phyloP scores from a whole-genome alignment of 148 eudicot genomes.

The Camellia lanceoleosa region DNA sequence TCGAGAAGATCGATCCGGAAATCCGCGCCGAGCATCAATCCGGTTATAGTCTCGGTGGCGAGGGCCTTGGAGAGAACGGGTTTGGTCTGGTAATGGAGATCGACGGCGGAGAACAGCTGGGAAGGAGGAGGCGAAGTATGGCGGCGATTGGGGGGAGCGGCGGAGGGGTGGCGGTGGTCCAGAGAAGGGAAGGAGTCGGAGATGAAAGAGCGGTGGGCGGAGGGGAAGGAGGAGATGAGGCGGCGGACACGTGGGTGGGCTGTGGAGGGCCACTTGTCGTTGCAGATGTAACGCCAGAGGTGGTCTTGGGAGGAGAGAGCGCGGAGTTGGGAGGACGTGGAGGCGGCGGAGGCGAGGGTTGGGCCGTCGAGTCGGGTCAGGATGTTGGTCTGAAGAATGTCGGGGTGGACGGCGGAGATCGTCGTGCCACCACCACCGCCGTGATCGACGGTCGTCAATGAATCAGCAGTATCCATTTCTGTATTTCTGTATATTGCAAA shows the following conservation, averaged over 20 bases:
- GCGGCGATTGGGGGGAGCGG: not conserved
- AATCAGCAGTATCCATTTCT: not conserved
- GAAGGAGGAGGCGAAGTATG: not conserved
- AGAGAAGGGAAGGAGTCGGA: slow-evolving; percentile 31
- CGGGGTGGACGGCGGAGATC: slow-evolving; percentile 32
- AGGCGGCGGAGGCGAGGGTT: slow-evolving; percentile 38
- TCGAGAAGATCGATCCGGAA: slow-evolving; percentile 52
- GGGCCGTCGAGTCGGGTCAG: slow-evolving; percentile 39
- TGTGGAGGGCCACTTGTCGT: slow-evolving; percentile 40
- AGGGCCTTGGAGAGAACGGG: slow-evolving; percentile 41
- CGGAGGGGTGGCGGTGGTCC: not conserved
- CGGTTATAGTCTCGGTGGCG: slow-evolving; percentile 30
- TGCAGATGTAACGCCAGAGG: slow-evolving; percentile 40
- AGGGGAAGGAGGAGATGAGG: slow-evolving; percentile 29
- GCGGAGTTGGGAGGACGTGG: slow-evolving; percentile 31
- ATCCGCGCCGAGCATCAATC: slow-evolving; percentile 38
- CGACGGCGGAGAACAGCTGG: slow-evolving; percentile 29
- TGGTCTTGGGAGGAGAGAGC: slow-evolving; percentile 25
- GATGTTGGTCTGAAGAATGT: slow-evolving; percentile 35
- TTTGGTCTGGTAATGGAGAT: slow-evolving; percentile 37
- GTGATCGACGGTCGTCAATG: not conserved
- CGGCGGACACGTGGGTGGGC: slow-evolving; percentile 23
- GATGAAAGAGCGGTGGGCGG: slow-evolving; percentile 39
- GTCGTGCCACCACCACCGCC: not conserved
- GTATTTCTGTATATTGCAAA: not conserved